Conservation (phyloP, 768 basidiomycete species). For the Kwoniella sp. region DNA sequence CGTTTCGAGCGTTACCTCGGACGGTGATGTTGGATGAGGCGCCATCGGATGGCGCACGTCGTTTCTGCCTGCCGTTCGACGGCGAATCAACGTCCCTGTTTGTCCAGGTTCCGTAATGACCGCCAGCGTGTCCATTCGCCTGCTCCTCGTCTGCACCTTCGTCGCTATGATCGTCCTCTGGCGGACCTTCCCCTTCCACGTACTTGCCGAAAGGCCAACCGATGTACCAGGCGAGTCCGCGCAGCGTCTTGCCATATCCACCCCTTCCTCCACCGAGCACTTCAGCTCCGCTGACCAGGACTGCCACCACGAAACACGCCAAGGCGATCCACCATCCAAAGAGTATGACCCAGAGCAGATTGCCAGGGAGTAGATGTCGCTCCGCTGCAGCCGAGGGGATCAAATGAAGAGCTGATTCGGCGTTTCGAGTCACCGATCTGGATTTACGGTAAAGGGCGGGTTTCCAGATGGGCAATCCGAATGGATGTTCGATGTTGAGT, state of each 20-base stretch:
- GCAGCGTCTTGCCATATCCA: slow-evolving; percentile 80
- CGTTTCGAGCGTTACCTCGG: slow-evolving; percentile 4
- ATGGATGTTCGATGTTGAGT: slow-evolving; percentile 98
- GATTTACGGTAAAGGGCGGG: slow-evolving; percentile 98
- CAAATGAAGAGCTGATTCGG: slow-evolving; percentile 88
- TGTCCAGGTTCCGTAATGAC: slow-evolving; percentile 20
- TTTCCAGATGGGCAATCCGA: slow-evolving; percentile 99
- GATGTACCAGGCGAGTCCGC: slow-evolving; percentile 92
- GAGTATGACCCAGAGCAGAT: slow-evolving; percentile 80
- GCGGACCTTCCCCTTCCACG: slow-evolving; percentile 67
- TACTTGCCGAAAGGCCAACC: slow-evolving; percentile 99
- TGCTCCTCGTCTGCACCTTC: slow-evolving; percentile 40
- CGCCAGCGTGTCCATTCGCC: slow-evolving; percentile 50
- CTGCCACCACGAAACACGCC: slow-evolving; percentile 64
- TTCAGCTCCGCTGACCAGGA: slow-evolving; percentile 59
- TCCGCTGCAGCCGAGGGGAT: slow-evolving; percentile 89
- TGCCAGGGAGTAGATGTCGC: slow-evolving; percentile 86
- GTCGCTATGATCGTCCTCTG: slow-evolving; percentile 25
- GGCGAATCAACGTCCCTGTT: slow-evolving; percentile 1
- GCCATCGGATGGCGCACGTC: slow-evolving; percentile 30
- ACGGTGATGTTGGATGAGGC: slow-evolving; percentile 28
- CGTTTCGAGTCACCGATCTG: slow-evolving; percentile 90
- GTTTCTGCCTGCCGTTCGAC: slow-evolving; percentile 2
- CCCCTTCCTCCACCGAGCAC: slow-evolving; percentile 71
- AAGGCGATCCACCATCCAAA: slow-evolving; percentile 94